Percentiles rank a stretch among this genome's conserved stretches.
Evolutionary conservation across 116 monocot species (phyloP).

Genomic region (Cymodocea nodosa): DNA sequence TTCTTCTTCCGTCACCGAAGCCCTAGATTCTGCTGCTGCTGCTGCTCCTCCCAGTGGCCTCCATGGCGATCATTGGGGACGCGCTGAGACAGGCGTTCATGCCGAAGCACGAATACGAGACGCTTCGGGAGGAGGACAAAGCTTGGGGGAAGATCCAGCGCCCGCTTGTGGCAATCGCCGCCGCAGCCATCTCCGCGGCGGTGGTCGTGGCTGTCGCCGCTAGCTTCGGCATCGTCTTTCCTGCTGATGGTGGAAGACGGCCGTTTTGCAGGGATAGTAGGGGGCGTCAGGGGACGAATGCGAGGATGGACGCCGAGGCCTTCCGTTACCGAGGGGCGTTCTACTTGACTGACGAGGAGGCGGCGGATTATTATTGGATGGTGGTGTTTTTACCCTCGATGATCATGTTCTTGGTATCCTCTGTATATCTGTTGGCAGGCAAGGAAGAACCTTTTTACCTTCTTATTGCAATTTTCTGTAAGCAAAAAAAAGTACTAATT

Average conservation of each 20-base stretch:
- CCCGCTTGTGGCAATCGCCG: constrained; percentile 20
- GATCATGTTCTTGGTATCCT: constrained; percentile 53
- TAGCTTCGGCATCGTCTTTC: constrained; percentile 65
- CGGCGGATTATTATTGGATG: constrained; percentile 86
- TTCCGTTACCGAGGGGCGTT: constrained; percentile 47
- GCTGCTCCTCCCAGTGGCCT: too few species aligned
- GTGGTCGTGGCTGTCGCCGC: constrained; percentile 33
- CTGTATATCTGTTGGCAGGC: constrained; percentile 60
- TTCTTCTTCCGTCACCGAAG: background rate
- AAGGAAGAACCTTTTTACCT: constrained; percentile 1
- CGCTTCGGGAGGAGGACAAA: constrained; percentile 58
- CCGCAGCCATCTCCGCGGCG: constrained; percentile 15
- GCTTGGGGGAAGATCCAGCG: constrained; percentile 47
- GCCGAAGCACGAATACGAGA: constrained; percentile 54
- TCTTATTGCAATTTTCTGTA: too few species aligned
- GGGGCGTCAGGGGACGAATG: constrained; percentile 23
- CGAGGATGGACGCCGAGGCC: constrained; percentile 22
- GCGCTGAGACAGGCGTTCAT: constrained; percentile 93
- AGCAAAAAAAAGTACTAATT: too few species aligned
- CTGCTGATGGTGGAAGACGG: constrained; percentile 32
- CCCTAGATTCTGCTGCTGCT: too few species aligned
- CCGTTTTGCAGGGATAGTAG: constrained; percentile 61
- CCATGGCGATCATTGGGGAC: constrained; percentile 59
- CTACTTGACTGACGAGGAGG: constrained; percentile 77
- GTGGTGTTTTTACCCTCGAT: constrained; percentile 74